Base-by-base conservation (phyloP, 169 alveolate species). In the Plasmodium blacklocki region DNA sequence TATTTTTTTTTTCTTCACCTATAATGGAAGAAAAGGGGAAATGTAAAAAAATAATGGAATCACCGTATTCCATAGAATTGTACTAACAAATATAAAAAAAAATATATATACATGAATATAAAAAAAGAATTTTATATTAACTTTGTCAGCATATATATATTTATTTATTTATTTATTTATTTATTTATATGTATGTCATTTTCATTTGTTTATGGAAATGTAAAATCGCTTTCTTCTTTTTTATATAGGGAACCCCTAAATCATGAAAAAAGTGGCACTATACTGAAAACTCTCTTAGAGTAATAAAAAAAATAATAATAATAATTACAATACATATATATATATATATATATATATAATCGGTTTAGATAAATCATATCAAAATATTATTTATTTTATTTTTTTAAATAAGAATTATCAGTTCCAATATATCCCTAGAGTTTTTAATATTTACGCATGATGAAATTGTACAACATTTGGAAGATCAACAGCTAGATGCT, bases 1-100 rank as follows among this genome's bases (percentile, higher is more conserved):
- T 21, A 3, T 19, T 62, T 62, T 62, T 62, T 62, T 66, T 32
- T 32, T 5, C 11, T 66, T 7, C 43, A 18, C 6, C 14, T 52
- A 3, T 52, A 78, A 78, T 66, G 78, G 78, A 66, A 78, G 78
- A 78, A 66, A 66, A 47, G 18, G 52, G 62, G 47, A 67, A 78
- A 47, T 59, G 8, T 66, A 78, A 78, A 70, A 52, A 32, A 19
- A 23, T 78, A n/a, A 67, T 78, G 78, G 80, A 78, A 59, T 78
- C 89, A 8, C 89, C 89, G 19, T 78, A 78, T 45, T 59, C 29
- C 78, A 21, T 64, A 23, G 80, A 78, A 64, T 12, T 78, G 89
- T 78, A 5, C 43, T 3, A 32, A 29, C 43, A 29, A 29, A 29
- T 29, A 29, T 3, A 75, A 2, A n/a, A 15, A n/a, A n/a, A 7